A percentile compares a stretch with the other conserved stretches of the same genome.
Conservation (phyloP, 305 asterid species). For the Striga hermonthica region DNA sequence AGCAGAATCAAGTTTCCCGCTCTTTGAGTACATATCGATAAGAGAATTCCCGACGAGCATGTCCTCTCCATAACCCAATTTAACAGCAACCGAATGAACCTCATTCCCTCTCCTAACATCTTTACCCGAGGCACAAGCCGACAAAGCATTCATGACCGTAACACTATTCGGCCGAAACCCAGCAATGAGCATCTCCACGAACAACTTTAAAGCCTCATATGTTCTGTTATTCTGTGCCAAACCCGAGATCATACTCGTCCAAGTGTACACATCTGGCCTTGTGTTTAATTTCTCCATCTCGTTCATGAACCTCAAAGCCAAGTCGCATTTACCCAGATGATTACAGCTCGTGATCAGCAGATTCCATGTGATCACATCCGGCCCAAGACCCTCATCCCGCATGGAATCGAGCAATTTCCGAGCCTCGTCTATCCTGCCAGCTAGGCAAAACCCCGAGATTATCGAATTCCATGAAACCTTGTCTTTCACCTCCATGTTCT, state of each 20-base stretch:
- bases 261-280: slow-evolving; percentile 63
- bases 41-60: slow-evolving; percentile 68
- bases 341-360: slow-evolving; percentile 53
- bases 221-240: slow-evolving; percentile 54
- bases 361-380: slow-evolving; percentile 68
- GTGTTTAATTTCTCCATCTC: slow-evolving; percentile 56
- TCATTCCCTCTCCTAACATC: slow-evolving; percentile 61
- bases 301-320: slow-evolving; percentile 51
- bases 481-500: slow-evolving; percentile 50
- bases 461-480: slow-evolving; percentile 69
- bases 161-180: slow-evolving; percentile 71
- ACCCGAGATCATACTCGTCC: slow-evolving; percentile 67
- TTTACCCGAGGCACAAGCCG: slow-evolving; percentile 56
- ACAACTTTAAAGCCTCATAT: slow-evolving; percentile 48
- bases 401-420: slow-evolving; percentile 45
- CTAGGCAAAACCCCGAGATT: slow-evolving; percentile 57
- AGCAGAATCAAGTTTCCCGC: slow-evolving; percentile 60
- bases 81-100: slow-evolving; percentile 55
- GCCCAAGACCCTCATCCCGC: slow-evolving; percentile 49
- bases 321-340: slow-evolving; percentile 54
- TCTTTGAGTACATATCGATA: slow-evolving; percentile 74
- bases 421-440: slow-evolving; percentile 53
- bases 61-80: slow-evolving; percentile 53
- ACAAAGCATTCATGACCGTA: slow-evolving; percentile 55
- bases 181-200: slow-evolving; percentile 46